A percentile compares a stretch with the other conserved stretches of the same genome.
Evolutionary conservation across 2,329 filamentous ascomycete species (phyloP).

Genomic region (Sclerotinia glacialis): DNA sequence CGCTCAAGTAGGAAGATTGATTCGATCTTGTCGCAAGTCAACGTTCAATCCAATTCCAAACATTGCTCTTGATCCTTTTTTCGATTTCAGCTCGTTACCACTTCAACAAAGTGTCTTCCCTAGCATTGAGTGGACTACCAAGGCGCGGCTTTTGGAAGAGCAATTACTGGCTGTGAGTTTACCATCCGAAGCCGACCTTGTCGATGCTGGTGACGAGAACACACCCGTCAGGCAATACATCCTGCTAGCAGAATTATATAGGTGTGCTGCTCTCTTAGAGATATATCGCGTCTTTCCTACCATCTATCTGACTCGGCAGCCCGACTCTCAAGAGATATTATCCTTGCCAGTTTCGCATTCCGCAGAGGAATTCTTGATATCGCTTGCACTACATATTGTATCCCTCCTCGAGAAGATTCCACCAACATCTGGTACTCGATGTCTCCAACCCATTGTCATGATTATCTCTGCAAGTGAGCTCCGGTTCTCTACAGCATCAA

Average conservation of each 20-base stretch:
- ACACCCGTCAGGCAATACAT: conserved; percentile 37
- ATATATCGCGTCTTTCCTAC: conserved; percentile 35
- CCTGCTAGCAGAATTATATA: conserved; percentile 35
- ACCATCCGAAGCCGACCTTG: conserved; percentile 28
- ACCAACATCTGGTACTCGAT: conserved; percentile 33
- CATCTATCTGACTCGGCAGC: conserved; percentile 26
- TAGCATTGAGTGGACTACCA: conserved; percentile 26
- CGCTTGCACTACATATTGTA: conserved; percentile 34
- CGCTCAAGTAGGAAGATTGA: conserved; percentile 35
- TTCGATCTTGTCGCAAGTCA: conserved; percentile 32
- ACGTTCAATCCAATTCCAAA: conserved; percentile 6
- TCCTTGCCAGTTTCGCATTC: conserved; percentile 25
- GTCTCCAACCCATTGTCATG: conserved; percentile 35
- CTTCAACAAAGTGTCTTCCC: conserved; percentile 26
- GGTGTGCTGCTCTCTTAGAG: conserved; percentile 33
- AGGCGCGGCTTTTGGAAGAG: conserved; percentile 33
- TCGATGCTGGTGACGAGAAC: conserved; percentile 37
- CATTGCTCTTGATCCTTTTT: neutral
- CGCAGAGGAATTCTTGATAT: conserved; percentile 34
- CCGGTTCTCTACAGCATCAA: conserved; percentile 27
- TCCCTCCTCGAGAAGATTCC: conserved; percentile 35
- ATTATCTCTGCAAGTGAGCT: conserved; percentile 34
- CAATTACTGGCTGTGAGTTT: conserved; percentile 33
- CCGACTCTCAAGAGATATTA: conserved; percentile 19
- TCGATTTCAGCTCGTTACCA: neutral